Evolutionary conservation across 75 land plant genomes (phyloP).

Genomic region (Picea glauca): DNA sequence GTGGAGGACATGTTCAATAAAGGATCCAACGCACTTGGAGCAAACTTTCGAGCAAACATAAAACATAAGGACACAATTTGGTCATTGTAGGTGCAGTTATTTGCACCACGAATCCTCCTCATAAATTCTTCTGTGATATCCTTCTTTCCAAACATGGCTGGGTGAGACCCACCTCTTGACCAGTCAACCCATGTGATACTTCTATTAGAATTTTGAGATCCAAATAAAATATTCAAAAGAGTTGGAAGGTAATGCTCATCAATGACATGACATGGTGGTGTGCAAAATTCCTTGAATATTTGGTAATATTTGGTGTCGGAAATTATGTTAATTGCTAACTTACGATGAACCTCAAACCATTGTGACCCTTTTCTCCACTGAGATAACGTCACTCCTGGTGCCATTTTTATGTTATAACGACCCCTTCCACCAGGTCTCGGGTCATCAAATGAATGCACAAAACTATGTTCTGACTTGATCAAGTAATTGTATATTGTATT

Average conservation of each 20-base stretch:
- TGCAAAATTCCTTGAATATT: slow-evolving; percentile 50
- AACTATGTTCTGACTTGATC: slow-evolving; percentile 44
- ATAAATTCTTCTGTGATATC: slow-evolving; percentile 49
- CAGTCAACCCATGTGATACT: slow-evolving; percentile 56
- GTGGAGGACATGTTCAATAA: slow-evolving; percentile 17
- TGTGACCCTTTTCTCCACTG: slow-evolving; percentile 63
- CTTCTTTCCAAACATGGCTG: slow-evolving; percentile 45
- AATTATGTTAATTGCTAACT: slow-evolving; percentile 40
- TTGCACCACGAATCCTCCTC: slow-evolving; percentile 18
- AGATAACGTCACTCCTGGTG: slow-evolving; percentile 45
- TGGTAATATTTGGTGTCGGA: slow-evolving; percentile 54
- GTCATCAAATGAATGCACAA: slow-evolving; percentile 62
- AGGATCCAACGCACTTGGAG: slow-evolving; percentile 61
- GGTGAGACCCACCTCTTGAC: slow-evolving; percentile 58
- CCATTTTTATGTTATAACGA: slow-evolving; percentile 45
- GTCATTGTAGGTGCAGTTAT: slow-evolving; percentile 43
- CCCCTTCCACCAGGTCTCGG: slow-evolving; percentile 51
- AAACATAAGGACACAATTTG: slow-evolving; percentile 24
- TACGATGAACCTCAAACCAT: slow-evolving; percentile 52
- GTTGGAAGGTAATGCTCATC: slow-evolving; percentile 76
- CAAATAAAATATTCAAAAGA: slow-evolving; percentile 40
- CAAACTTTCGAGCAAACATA: slow-evolving; percentile 67
- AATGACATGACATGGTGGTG: slow-evolving; percentile 48
- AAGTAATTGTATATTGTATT: slow-evolving; percentile 40
- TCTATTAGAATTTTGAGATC: slow-evolving; percentile 39